Conservation (phyloP, 331 rosid species). For the Rosa hybrid region DNA sequence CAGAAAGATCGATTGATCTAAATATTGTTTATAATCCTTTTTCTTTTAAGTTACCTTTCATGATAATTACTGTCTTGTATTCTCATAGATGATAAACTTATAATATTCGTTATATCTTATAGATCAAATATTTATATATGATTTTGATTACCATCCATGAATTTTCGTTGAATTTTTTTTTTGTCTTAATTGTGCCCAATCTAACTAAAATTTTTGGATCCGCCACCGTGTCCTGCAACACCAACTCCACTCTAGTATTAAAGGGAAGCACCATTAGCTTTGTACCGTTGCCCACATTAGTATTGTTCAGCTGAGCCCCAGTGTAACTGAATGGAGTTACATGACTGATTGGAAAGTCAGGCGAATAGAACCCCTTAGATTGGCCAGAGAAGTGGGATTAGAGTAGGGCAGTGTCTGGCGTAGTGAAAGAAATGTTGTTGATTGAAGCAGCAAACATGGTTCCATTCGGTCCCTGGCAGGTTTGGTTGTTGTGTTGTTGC, state of each 20-base stretch:
- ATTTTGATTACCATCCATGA: too few species aligned
- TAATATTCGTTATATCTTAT: too few species aligned
- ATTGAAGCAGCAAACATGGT: slow-evolving; percentile 36
- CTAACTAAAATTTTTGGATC: too few species aligned
- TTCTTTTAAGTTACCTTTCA: too few species aligned
- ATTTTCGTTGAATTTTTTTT: too few species aligned
- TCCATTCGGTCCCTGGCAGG: slow-evolving; percentile 36
- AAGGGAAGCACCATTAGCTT: slow-evolving; percentile 31
- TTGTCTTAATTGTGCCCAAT: too few species aligned
- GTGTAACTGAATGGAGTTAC: slow-evolving; percentile 22
- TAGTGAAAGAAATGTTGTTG: slow-evolving; percentile 28
- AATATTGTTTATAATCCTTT: too few species aligned
- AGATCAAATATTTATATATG: too few species aligned
- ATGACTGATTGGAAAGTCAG: slow-evolving; percentile 27
- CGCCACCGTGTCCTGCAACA: slow-evolving; percentile 32
- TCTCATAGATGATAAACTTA: too few species aligned
- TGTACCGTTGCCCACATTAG: slow-evolving; percentile 32
- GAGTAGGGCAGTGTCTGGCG: slow-evolving; percentile 28
- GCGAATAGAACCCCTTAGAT: slow-evolving; percentile 18
- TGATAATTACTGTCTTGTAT: too few species aligned
- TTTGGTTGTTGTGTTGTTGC: background rate
- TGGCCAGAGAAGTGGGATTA: slow-evolving; percentile 27
- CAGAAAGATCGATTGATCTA: too few species aligned
- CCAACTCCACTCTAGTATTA: slow-evolving; percentile 28
- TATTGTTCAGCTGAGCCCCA: slow-evolving; percentile 26